phyloP scores from a whole-genome alignment of 2,329 filamentous ascomycete genomes.

The Incumbomyces lentus region DNA sequence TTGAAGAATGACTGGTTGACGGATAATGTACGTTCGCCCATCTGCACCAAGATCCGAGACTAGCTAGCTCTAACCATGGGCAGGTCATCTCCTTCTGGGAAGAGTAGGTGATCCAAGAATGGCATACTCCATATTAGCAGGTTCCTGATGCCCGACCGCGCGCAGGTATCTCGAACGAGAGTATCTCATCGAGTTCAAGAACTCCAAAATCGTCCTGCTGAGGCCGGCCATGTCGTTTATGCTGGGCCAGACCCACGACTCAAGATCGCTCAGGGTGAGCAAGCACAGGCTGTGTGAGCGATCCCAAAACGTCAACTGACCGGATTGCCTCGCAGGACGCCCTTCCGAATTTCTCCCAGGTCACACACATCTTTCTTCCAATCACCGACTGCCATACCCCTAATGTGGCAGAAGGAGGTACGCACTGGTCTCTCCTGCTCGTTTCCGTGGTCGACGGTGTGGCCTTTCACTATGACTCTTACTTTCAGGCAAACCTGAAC shows the following conservation, averaged over 20 bases:
- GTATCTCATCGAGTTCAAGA: constrained; percentile 66
- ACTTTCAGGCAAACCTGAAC: constrained; percentile 62
- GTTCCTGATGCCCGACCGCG: neutral
- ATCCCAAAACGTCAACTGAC: constrained; percentile 36
- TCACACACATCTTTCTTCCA: constrained; percentile 89
- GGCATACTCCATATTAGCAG: neutral
- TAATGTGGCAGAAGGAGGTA: constrained; percentile 71
- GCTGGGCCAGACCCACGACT: constrained; percentile 62
- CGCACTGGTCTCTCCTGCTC: constrained; percentile 88
- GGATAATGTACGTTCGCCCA: constrained; percentile 60
- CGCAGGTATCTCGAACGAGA: constrained; percentile 74
- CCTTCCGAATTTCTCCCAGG: constrained; percentile 67
- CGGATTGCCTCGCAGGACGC: constrained; percentile 44
- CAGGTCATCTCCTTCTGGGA: constrained; percentile 97
- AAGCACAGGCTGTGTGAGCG: constrained; percentile 25
- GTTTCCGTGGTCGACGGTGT: constrained; percentile 81
- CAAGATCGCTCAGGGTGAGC: constrained; percentile 38
- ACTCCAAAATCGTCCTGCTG: constrained; percentile 79
- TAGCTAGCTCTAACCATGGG: constrained; percentile 3
- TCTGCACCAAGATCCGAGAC: no score
- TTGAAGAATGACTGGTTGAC: constrained; percentile 92
- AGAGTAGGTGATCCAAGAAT: constrained; percentile 50
- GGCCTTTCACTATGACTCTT: constrained; percentile 92
- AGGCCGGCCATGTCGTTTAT: constrained; percentile 89
- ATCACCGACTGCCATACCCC: constrained; percentile 81